These are phyloP conservation scores for Talaromyces stipitatus DNA, from an alignment of 495 filamentous ascomycete species.

Conservation along the genomic window DNA sequence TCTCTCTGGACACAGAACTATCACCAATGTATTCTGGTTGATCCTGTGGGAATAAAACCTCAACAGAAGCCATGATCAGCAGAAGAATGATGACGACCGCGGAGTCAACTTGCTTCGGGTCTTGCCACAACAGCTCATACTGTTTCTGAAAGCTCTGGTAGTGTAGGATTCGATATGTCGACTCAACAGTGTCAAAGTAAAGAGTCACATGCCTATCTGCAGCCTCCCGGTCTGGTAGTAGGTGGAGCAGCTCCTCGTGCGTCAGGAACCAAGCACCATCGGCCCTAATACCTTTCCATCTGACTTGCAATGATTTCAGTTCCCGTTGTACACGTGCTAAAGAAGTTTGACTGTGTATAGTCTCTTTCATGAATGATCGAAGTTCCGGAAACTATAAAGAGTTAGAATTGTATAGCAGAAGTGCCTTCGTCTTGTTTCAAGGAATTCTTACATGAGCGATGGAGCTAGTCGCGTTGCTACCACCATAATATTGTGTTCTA, in stretches of 20 bases:
- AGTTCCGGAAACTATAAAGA: conserved; percentile 38
- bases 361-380: conserved; percentile 32
- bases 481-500: conserved; percentile 42
- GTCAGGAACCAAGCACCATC: conserved; percentile 8
- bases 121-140: conserved; percentile 34
- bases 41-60: conserved; percentile 27
- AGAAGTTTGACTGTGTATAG: conserved; percentile 21
- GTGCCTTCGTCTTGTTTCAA: not conserved
- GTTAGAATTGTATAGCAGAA: conserved; percentile 11
- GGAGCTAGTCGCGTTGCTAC: conserved; percentile 35
- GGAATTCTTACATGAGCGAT: conserved; percentile 36
- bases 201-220: conserved; percentile 43
- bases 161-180: conserved; percentile 49
- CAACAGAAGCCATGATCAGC: conserved; percentile 23
- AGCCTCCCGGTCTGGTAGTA: conserved; percentile 40
- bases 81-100: conserved; percentile 25
- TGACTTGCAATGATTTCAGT: conserved; percentile 27
- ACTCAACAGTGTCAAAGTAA: conserved; percentile 53
- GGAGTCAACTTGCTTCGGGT: conserved; percentile 18
- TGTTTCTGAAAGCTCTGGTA: conserved; percentile 46
- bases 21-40: conserved; percentile 32
- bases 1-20: conserved; percentile 27
- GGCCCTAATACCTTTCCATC: conserved; percentile 18
- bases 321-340: conserved; percentile 34
- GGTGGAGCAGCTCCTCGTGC: conserved; percentile 12